Conservation (phyloP, 257 asterid genomes). For the Nicotiana attenuata region DNA sequence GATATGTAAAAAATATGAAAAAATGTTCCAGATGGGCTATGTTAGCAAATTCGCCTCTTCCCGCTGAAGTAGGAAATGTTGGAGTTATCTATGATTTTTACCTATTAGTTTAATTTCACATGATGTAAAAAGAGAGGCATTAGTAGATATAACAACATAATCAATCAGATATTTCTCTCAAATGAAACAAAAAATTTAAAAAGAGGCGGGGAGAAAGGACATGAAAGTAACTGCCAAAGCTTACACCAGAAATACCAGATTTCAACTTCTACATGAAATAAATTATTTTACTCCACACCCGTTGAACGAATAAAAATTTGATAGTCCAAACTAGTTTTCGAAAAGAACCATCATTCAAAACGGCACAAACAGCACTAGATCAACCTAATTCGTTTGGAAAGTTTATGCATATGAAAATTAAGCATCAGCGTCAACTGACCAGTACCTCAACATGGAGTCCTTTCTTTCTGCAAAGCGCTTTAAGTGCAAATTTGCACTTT, state of each 20-base stretch:
- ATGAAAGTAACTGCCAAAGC: neutral
- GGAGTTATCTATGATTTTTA: neutral
- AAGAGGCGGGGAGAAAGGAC: too few species aligned
- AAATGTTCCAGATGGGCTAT: neutral
- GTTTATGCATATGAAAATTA: neutral
- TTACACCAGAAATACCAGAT: neutral
- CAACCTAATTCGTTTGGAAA: neutral
- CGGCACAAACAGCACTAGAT: neutral
- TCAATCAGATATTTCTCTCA: neutral
- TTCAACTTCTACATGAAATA: neutral
- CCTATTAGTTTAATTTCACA: neutral
- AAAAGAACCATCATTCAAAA: slow-evolving; percentile 1
- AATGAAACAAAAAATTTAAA: neutral
- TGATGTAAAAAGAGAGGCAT: neutral
- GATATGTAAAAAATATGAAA: neutral
- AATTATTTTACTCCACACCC: neutral
- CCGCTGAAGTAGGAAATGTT: neutral
- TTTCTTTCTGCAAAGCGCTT: slow-evolving; percentile 74
- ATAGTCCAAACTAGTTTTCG: neutral
- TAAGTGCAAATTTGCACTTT: slow-evolving; percentile 50
- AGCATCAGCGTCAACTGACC: slow-evolving; percentile 2
- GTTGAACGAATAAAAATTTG: neutral
- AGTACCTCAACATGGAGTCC: slow-evolving; percentile 70
- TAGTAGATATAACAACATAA: neutral
- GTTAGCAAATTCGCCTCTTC: neutral